Base-by-base conservation (phyloP, 805 yeast species). In the Clavispora fructus region DNA sequence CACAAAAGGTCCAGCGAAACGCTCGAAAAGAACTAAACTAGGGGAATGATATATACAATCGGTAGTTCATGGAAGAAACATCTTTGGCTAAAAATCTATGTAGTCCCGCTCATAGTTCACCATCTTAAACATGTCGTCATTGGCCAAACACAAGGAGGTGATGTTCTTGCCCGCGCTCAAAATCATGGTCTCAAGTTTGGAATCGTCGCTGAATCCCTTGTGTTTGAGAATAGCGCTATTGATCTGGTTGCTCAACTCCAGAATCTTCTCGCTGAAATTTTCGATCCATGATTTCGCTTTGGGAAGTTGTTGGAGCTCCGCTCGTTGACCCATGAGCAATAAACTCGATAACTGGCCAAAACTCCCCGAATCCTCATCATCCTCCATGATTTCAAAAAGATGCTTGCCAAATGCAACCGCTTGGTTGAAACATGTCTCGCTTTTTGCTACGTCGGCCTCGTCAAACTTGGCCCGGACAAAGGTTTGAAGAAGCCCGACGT, bases 31-130 rank as follows among this genome's bases (percentile, higher is more conserved):
- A 39, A 14, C 14, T 6, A 28, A 16, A 17, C 6, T 3, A 13
- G 16, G 35, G 35, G 17, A 14, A n/a, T 19, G 3, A 19, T 19
- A 19, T 19, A 19, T 19, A 19, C 5, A 19, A 19, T 19, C 23
- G 23, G 23, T 19, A 19, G 23, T 19, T 19, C 23, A 19, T 19
- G 23, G 23, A 5, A 10, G 29, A 27, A 27, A 27, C 9, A 27
- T 27, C 9, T 9, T 16, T 5, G 6, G 17, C 40, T 47, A 64
- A 41, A 63, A 46, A 45, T 62, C 63, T 38, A 67, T 43, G 51
- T 64, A 62, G 53, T 70, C 74, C 41, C 51, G 59, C 39, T 70
- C 71, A 42, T 64, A 68, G 49, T 69, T 69, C 14, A 69, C 56
- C 54, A 71, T 55, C 51, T 63, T 54, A 51, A 67, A 71, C 37